A percentile compares a stretch with the other conserved stretches of the same genome.
Evolutionary conservation across 2,329 filamentous ascomycete genomes (phyloP).

Genomic region (Apiospora hydei): DNA sequence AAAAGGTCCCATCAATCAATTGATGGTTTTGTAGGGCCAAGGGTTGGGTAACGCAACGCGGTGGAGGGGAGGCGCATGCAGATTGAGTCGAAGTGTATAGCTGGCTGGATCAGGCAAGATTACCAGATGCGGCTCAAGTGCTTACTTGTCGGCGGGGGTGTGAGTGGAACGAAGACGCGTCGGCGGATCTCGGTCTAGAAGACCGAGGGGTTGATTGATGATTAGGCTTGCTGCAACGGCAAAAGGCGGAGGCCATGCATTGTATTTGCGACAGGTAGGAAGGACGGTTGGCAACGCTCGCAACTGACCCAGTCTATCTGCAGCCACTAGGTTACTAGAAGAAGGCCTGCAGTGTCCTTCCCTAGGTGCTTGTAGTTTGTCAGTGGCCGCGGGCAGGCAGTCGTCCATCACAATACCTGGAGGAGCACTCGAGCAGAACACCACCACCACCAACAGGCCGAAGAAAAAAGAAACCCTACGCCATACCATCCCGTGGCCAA

Average conservation of each 20-base stretch:
- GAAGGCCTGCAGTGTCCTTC: slow-evolving; percentile 4
- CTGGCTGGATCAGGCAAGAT: slow-evolving; percentile 9
- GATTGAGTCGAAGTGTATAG: neutral
- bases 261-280: slow-evolving; percentile 1
- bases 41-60: neutral
- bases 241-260: neutral
- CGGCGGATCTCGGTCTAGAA: neutral
- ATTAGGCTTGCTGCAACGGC: neutral
- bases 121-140: neutral
- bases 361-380: too few species aligned
- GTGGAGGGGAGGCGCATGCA: slow-evolving; percentile 3
- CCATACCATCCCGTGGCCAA: neutral
- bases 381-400: neutral
- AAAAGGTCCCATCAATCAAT: neutral
- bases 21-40: neutral
- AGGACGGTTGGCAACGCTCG: neutral
- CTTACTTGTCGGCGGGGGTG: neutral
- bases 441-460: neutral
- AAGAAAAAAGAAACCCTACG: neutral
- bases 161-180: neutral
- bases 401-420: neutral
- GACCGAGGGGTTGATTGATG: neutral
- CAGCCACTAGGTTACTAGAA: neutral
- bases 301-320: slow-evolving; percentile 10
- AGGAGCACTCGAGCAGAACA: neutral